phyloP scores from a whole-genome alignment of 495 filamentous ascomycete genomes.

The Penicillium salamii region DNA sequence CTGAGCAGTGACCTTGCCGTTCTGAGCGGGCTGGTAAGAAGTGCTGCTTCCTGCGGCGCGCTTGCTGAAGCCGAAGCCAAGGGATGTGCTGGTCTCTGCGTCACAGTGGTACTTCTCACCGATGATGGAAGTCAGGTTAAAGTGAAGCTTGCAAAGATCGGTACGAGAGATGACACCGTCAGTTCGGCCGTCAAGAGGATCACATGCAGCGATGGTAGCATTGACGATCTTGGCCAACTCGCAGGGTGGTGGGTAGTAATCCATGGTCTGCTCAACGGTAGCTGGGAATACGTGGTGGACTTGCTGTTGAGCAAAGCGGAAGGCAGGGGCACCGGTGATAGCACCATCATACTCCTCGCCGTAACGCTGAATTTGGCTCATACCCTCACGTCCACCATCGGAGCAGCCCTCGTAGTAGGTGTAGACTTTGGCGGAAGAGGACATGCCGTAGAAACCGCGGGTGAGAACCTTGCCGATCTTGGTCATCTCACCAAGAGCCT shows the following conservation, averaged over 20 bases:
- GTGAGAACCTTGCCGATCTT: constrained; percentile 32
- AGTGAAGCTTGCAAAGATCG: constrained; percentile 49
- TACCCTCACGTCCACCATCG: constrained; percentile 37
- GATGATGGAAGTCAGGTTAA: constrained; percentile 42
- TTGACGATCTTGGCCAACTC: constrained; percentile 51
- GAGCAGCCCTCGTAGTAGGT: constrained; percentile 41
- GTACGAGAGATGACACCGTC: constrained; percentile 53
- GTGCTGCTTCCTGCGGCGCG: constrained; percentile 29
- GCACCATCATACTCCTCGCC: constrained; percentile 50
- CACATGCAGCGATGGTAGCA: constrained; percentile 49
- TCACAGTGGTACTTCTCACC: constrained; percentile 50
- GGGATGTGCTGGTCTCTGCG: constrained; percentile 31
- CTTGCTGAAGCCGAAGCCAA: constrained; percentile 37
- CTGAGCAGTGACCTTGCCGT: constrained; percentile 27
- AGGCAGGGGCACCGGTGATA: constrained; percentile 50
- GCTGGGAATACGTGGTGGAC: constrained; percentile 46
- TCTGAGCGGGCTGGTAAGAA: constrained; percentile 30
- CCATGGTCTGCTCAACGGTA: constrained; percentile 42
- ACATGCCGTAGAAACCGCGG: constrained; percentile 32
- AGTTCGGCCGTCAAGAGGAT: constrained; percentile 48
- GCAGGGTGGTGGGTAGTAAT: constrained; percentile 51
- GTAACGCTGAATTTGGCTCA: constrained; percentile 53
- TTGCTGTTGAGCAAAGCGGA: constrained; percentile 50
- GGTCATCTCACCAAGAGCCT: constrained; percentile 41
- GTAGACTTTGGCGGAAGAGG: constrained; percentile 26